Percentiles rank a stretch among this genome's conserved stretches.
phyloP scores from a whole-genome alignment of 2,329 filamentous ascomycete species.

The Xylaria sp. region DNA sequence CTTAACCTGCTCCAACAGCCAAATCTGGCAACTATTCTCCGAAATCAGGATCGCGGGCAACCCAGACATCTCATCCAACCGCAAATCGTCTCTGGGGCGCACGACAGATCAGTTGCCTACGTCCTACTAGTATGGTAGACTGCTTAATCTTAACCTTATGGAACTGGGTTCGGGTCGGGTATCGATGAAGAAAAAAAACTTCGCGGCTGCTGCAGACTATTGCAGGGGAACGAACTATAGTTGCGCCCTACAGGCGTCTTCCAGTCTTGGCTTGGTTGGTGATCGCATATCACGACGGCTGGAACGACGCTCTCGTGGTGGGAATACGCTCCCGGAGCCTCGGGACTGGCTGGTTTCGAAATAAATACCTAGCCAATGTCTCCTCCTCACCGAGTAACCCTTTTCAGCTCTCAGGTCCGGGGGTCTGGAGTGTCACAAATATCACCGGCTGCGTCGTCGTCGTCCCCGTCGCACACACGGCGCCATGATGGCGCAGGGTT shows the following conservation, averaged over 20 bases:
- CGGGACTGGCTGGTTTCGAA: slow-evolving; percentile 7
- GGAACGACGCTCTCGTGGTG: not conserved
- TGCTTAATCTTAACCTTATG: too few species aligned
- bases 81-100: not conserved
- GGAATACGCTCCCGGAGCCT: slow-evolving; percentile 12
- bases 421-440: not conserved
- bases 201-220: too few species aligned
- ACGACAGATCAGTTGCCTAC: not conserved
- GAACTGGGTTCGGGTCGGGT: too few species aligned
- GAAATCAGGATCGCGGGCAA: slow-evolving; percentile 6
- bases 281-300: slow-evolving; percentile 1
- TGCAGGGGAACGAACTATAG: too few species aligned
- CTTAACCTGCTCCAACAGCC: slow-evolving; percentile 4
- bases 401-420: not conserved
- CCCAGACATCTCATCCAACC: not conserved
- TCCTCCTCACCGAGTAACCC: not conserved
- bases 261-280: slow-evolving; percentile 6
- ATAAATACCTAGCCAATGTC: not conserved
- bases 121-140: too few species aligned
- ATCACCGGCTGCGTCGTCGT: not conserved
- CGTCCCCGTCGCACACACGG: not conserved
- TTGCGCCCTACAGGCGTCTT: too few species aligned
- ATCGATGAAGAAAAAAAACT: too few species aligned
- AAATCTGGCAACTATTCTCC: slow-evolving; percentile 20
- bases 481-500: not conserved